Evolutionary conservation across 2,329 filamentous ascomycete genomes (phyloP).

Genomic region (Coleophoma crateriformis): DNA sequence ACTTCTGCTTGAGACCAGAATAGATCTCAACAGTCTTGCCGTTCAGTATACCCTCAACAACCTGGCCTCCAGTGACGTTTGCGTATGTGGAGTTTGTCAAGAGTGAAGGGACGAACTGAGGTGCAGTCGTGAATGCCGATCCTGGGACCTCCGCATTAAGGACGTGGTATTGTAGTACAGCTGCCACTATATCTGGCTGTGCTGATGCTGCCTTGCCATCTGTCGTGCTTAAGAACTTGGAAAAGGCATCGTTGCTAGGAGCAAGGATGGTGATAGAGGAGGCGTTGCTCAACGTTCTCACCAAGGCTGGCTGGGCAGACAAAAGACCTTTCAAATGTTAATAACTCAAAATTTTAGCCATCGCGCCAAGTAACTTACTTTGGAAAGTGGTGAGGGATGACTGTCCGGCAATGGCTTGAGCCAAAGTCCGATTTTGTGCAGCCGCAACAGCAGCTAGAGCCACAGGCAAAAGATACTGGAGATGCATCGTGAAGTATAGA

Average conservation of each 20-base stretch:
- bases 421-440: background rate
- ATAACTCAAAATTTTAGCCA: background rate
- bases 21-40: conserved; percentile 31
- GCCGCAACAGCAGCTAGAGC: background rate
- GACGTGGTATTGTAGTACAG: conserved; percentile 22
- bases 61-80: conserved; percentile 42
- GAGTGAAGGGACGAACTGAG: conserved; percentile 34
- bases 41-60: conserved; percentile 32
- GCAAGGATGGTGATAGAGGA: conserved; percentile 44
- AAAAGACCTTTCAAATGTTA: background rate
- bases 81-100: conserved; percentile 34
- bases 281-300: conserved; percentile 11
- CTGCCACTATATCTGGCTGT: conserved; percentile 28
- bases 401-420: background rate
- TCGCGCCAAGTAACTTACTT: background rate
- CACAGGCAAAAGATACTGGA: background rate
- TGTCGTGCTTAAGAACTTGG: conserved; percentile 17
- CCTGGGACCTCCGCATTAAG: conserved; percentile 15
- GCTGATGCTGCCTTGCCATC: conserved; percentile 10
- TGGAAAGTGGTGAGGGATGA: background rate
- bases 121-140: conserved; percentile 18
- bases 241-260: conserved; percentile 25
- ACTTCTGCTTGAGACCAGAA: conserved; percentile 30
- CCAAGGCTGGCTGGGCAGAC: background rate
- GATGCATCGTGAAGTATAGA: background rate